Percentiles rank a stretch among this genome's conserved stretches.
These are phyloP conservation scores for Leccinum griseonigrum DNA, from an alignment of 1,284 basidiomycete genomes.

Conservation along the genomic window DNA sequence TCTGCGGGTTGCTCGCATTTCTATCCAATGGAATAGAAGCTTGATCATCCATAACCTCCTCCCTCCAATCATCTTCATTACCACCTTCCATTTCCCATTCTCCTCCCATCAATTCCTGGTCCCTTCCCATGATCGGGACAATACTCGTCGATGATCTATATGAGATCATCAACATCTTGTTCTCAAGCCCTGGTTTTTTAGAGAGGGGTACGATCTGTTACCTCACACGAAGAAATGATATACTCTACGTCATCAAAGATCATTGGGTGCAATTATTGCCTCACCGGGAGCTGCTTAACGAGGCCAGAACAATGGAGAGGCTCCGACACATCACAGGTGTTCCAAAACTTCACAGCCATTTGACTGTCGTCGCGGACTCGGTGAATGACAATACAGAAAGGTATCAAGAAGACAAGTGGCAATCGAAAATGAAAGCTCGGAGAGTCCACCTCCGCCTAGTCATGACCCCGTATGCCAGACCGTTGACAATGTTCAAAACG, in stretches of 20 bases:
- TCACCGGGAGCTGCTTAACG: not conserved
- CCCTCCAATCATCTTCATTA: not conserved
- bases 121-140: not conserved
- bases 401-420: not conserved
- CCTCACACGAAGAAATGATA: not conserved
- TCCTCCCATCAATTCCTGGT: not conserved
- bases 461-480: not conserved
- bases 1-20: not conserved
- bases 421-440: not conserved
- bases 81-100: not conserved
- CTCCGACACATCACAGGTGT: not conserved
- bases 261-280: not conserved
- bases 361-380: not conserved
- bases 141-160: not conserved
- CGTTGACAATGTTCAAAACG: not conserved
- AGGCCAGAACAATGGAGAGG: not conserved
- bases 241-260: conserved; percentile 2
- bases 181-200: not conserved
- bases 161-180: not conserved
- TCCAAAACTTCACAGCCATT: not conserved
- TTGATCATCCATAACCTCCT: not conserved
- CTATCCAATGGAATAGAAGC: not conserved
- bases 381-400: not conserved
- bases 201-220: conserved; percentile 3
- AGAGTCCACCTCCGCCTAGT: not conserved